phyloP scores from a whole-genome alignment of 108 stramenopile species.

The Aurantiochytrium sp. region DNA sequence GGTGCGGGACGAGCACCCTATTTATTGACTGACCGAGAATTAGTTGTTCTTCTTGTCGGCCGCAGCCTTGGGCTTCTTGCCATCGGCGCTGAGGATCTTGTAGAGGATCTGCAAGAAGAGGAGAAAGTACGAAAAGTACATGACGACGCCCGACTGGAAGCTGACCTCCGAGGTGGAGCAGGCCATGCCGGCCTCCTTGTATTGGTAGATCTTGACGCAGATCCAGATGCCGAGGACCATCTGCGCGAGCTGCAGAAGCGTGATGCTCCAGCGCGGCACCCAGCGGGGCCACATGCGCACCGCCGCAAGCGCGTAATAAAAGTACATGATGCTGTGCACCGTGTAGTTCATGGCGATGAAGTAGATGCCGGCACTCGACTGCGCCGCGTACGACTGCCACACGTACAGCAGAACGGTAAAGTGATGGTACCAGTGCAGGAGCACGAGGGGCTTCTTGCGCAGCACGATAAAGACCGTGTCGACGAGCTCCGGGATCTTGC shows the following conservation, averaged over 20 bases:
- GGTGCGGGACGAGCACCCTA: too few relatives aligned
- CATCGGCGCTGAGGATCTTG: background rate
- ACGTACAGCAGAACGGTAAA: slow-evolving; percentile 90
- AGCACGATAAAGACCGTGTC: slow-evolving; percentile 96
- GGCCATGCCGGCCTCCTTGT: background rate
- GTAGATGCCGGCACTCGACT: slow-evolving; percentile 81
- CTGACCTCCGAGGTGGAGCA: background rate
- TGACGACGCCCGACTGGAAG: slow-evolving; percentile 16
- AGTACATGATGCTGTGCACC: slow-evolving; percentile 98
- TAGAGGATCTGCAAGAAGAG: slow-evolving; percentile 32
- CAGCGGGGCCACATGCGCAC: slow-evolving; percentile 67
- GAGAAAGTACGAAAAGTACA: slow-evolving; percentile 33
- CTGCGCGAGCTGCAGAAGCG: slow-evolving; percentile 81
- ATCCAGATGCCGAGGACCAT: slow-evolving; percentile 75
- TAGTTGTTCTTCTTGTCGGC: slow-evolving; percentile 27
- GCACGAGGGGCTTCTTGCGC: slow-evolving; percentile 87
- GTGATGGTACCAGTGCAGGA: slow-evolving; percentile 98
- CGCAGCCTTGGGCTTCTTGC: background rate
- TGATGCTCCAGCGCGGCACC: slow-evolving; percentile 79
- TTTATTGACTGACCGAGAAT: too few relatives aligned
- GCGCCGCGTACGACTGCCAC: slow-evolving; percentile 89
- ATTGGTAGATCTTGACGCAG: background rate
- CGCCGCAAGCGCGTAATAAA: slow-evolving; percentile 93
- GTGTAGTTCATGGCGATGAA: slow-evolving; percentile 99
- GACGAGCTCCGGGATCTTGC: slow-evolving; percentile 84